Conservation (phyloP, 495 filamentous ascomycete species). For the Geopyxis carbonaria region DNA sequence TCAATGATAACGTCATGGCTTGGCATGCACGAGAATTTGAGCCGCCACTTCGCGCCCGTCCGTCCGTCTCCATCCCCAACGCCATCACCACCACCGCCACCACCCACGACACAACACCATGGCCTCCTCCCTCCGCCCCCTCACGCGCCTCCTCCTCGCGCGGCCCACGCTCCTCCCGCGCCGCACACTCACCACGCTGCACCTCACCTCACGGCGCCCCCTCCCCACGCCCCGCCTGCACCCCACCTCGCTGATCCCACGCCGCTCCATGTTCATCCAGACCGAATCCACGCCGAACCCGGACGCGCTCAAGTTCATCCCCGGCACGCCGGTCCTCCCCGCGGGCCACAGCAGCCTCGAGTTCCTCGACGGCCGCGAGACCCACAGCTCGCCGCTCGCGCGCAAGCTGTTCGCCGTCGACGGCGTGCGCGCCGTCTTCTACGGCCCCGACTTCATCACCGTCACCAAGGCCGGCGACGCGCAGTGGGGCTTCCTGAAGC, state of each 20-base stretch:
- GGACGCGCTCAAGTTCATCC: conserved; percentile 87
- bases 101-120: too few species aligned
- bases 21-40: too few species aligned
- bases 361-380: conserved; percentile 74
- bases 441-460: conserved; percentile 88
- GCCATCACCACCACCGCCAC: too few species aligned
- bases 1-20: too few species aligned
- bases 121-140: too few species aligned
- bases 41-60: too few species aligned
- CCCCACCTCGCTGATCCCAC: conserved; percentile 1
- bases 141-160: too few species aligned
- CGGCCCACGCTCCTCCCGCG: too few species aligned
- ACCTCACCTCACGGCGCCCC: not conserved
- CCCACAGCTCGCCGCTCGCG: conserved; percentile 85
- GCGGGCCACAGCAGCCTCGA: conserved; percentile 65
- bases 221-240: not conserved
- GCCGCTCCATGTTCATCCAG: conserved; percentile 87
- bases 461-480: conserved; percentile 76
- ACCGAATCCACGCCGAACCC: conserved; percentile 84
- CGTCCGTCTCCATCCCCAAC: too few species aligned
- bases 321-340: conserved; percentile 67
- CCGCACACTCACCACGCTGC: not conserved
- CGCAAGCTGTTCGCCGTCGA: conserved; percentile 79
- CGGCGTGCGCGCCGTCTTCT: conserved; percentile 85
- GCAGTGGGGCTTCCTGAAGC: conserved; percentile 87